phyloP scores from a whole-genome alignment of 176 grass and related monocot genomes.

The Eremochloa ophiuroides region DNA sequence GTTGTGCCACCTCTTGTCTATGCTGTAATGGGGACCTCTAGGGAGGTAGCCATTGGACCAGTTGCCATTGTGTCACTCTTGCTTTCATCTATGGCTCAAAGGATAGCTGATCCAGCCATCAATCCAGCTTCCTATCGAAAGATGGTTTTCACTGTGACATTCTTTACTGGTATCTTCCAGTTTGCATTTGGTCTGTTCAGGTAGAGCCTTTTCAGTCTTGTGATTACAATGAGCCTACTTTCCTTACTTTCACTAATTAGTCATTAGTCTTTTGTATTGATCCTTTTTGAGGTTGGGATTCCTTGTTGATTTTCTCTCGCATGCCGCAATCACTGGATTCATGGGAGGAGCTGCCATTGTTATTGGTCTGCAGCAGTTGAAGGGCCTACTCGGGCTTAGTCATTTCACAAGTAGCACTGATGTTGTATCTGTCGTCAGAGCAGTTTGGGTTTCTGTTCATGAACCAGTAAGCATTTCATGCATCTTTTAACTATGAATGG shows the following conservation, averaged over 20 bases:
- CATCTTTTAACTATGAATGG: neutral
- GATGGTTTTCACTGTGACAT: conserved; percentile 57
- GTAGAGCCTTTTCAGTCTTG: conserved; percentile 21
- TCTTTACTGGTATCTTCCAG: conserved; percentile 61
- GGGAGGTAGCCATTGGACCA: conserved; percentile 57
- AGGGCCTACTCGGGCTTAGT: conserved; percentile 75
- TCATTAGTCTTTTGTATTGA: neutral
- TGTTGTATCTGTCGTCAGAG: conserved; percentile 70
- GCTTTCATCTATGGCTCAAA: conserved; percentile 68
- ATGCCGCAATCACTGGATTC: conserved; percentile 47
- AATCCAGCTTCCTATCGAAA: conserved; percentile 53
- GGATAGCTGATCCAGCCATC: conserved; percentile 48
- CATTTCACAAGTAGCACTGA: conserved; percentile 71
- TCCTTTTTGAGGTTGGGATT: conserved; percentile 33
- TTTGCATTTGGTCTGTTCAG: conserved; percentile 57
- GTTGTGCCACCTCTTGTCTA: conserved; percentile 64
- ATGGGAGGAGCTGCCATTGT: conserved; percentile 63
- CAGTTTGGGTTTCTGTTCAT: conserved; percentile 59
- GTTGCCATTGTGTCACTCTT: conserved; percentile 72
- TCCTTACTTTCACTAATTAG: neutral
- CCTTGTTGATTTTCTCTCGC: conserved; percentile 50
- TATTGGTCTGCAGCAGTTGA: conserved; percentile 86
- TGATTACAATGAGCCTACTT: neutral
- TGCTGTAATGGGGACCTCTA: conserved; percentile 56
- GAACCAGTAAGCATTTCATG: conserved; percentile 47